Evolutionary conservation across 768 basidiomycete species (phyloP).

Genomic region (Lactifluus volemus): DNA sequence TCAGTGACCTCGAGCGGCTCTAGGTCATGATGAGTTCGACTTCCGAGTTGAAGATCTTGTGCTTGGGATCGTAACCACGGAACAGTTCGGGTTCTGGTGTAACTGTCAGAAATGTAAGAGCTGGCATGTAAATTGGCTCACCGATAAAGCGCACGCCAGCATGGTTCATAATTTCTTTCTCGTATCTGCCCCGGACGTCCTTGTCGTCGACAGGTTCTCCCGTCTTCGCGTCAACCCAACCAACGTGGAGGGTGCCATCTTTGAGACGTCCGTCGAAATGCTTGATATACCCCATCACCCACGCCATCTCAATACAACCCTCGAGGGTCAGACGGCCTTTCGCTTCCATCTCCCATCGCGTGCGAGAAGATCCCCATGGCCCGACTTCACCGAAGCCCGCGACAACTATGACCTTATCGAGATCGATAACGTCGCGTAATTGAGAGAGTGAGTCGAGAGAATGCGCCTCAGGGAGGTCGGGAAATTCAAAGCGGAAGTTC

Average conservation of each 20-base stretch:
- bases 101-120: too few relatives aligned
- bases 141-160: too few relatives aligned
- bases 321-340: constrained; percentile 95
- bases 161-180: too few relatives aligned
- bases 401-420: constrained; percentile 93
- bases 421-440: constrained; percentile 34
- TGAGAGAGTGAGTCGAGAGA: constrained; percentile 59
- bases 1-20: constrained; percentile 62
- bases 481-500: too few relatives aligned
- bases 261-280: too few relatives aligned
- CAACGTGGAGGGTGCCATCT: too few relatives aligned
- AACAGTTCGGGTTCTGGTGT: too few relatives aligned
- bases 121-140: too few relatives aligned
- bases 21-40: constrained; percentile 94
- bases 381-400: constrained; percentile 97
- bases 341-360: constrained; percentile 99
- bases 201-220: too few relatives aligned
- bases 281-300: constrained; percentile 37
- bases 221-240: too few relatives aligned
- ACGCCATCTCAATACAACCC: constrained; percentile 99
- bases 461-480: constrained; percentile 47
- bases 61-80: too few relatives aligned
- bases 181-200: too few relatives aligned
- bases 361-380: constrained; percentile 96
- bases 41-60: background rate